Evolutionary conservation across 2,329 filamentous ascomycete genomes (phyloP), one percentile per base, ranked within the genome.

Genomic region (Tolypocladium capitatum): DNA sequence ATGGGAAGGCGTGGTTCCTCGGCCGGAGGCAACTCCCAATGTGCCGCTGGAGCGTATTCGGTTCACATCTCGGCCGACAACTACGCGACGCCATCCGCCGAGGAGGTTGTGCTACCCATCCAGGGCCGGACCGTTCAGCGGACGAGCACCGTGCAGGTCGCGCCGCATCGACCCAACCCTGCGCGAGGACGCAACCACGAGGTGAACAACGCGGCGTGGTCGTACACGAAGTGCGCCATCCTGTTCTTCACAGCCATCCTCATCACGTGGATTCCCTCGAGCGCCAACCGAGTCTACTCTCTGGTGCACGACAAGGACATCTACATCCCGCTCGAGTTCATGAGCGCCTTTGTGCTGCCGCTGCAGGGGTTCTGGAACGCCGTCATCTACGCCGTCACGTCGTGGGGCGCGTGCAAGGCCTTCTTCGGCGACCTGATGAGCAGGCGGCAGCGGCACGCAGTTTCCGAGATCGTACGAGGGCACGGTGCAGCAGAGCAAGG

Each of bases 291-390:
- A 10, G 75, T 90, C 16, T 89, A 84, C 63, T 79, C 79, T 4
- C 70, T 89, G 16, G 70, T 80, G 9, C 70, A 83, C 56, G 68
- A 72, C 0, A 65, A 74, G 27, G 49, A 71, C 4, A 65, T 74
- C 0, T 74, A 70, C 8, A 73, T 81, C 28, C 68, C 73, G 0
- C 74, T 92, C 24, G 80, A 86, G 56, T 80, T 84, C 53, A 76
- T 81, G 53, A 82, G 83, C 21, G 80, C 84, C 0, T 74, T 87
- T 36, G 86, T 92, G 1, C 72, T 94, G 9, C 86, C 87, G 0
- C 72, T 89, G 0, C 87, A 94, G 60, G 87, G 87, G 0, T 85
- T 90, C 57, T 92, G 86, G 86, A 94, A 94, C 61, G 78, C 81
- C 18, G 63, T 85, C 49, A 87, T 94, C 54, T 94, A 92, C 63